Evolutionary conservation across 2,329 filamentous ascomycete species (phyloP).

Genomic region (Bipolaris zeicola): DNA sequence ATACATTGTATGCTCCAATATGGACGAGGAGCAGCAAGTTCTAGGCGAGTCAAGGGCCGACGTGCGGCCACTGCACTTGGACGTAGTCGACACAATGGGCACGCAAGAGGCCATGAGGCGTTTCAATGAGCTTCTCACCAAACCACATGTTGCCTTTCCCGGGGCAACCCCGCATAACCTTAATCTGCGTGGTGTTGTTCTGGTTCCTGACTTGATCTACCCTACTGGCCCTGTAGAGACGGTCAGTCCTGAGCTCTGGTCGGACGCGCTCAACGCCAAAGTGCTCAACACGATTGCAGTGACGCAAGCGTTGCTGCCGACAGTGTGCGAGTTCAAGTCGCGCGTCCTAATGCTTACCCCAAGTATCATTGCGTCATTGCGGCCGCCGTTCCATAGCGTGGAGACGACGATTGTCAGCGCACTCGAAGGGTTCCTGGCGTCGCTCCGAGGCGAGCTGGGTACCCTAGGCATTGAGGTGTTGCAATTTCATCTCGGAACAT

Average conservation of each 20-base stretch:
- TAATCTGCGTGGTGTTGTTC: conserved; percentile 76
- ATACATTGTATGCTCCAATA: conserved; percentile 83
- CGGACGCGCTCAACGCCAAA: conserved; percentile 90
- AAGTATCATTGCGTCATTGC: conserved; percentile 78
- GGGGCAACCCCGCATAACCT: conserved; percentile 77
- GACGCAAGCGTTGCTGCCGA: conserved; percentile 79
- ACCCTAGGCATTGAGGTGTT: conserved; percentile 78
- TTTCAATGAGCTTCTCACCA: conserved; percentile 73
- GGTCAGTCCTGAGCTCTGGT: conserved; percentile 81
- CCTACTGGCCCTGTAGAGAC: conserved; percentile 84
- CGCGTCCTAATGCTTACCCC: conserved; percentile 78
- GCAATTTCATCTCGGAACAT: conserved; percentile 88
- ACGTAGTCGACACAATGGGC: conserved; percentile 76
- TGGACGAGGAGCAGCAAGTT: conserved; percentile 82
- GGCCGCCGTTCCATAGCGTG: conserved; percentile 79
- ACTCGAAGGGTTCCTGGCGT: conserved; percentile 82
- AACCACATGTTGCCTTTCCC: conserved; percentile 76
- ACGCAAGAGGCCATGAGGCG: conserved; percentile 72
- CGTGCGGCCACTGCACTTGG: conserved; percentile 79
- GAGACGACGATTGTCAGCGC: conserved; percentile 87
- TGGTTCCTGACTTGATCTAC: conserved; percentile 80
- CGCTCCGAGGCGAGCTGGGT: conserved; percentile 77
- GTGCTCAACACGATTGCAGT: conserved; percentile 87
- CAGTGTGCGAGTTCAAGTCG: conserved; percentile 61
- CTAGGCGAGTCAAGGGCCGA: conserved; percentile 78